Evolutionary conservation across 106 monocot genomes (phyloP).

Genomic region (Dendrobium officinale): DNA sequence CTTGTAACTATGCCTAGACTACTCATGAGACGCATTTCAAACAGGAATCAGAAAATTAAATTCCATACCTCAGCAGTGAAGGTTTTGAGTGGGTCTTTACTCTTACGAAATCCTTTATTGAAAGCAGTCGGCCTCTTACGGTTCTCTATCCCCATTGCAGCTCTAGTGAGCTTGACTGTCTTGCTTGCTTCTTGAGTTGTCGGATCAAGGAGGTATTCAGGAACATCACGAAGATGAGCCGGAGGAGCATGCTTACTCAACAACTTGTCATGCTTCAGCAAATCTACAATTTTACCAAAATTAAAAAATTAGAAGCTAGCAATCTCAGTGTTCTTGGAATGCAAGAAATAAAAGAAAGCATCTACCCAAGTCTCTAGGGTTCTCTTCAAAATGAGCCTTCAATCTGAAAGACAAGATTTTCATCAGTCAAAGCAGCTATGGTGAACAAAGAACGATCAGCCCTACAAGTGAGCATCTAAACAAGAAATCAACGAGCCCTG

Average conservation of each 20-base stretch:
- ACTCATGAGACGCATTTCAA: not conserved
- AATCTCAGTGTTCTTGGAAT: not conserved
- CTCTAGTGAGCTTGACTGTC: slow-evolving; percentile 65
- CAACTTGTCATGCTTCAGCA: slow-evolving; percentile 85
- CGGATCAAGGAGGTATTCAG: slow-evolving; percentile 71
- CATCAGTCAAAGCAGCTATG: not conserved
- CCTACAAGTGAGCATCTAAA: not conserved
- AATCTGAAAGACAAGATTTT: slow-evolving; percentile 32
- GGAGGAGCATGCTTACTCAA: slow-evolving; percentile 71
- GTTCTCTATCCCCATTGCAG: slow-evolving; percentile 55
- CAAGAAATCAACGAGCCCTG: not conserved
- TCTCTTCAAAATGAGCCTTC: slow-evolving; percentile 85
- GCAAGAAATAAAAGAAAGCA: not conserved
- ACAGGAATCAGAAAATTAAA: not conserved
- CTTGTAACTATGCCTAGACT: not conserved
- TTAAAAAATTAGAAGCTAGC: not conserved
- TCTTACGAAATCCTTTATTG: slow-evolving; percentile 41
- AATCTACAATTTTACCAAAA: slow-evolving; percentile 31
- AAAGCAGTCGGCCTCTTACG: slow-evolving; percentile 18
- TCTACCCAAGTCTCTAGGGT: slow-evolving; percentile 82
- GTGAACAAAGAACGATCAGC: not conserved
- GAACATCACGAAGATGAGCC: slow-evolving; percentile 62
- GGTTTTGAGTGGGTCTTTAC: slow-evolving; percentile 61
- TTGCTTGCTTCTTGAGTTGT: slow-evolving; percentile 63
- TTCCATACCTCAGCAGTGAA: slow-evolving; percentile 48